A percentile compares a stretch with the other conserved stretches of the same genome.
Conservation (phyloP, 164 flowering plant genomes). For the Tetrastigma voinierianum region DNA sequence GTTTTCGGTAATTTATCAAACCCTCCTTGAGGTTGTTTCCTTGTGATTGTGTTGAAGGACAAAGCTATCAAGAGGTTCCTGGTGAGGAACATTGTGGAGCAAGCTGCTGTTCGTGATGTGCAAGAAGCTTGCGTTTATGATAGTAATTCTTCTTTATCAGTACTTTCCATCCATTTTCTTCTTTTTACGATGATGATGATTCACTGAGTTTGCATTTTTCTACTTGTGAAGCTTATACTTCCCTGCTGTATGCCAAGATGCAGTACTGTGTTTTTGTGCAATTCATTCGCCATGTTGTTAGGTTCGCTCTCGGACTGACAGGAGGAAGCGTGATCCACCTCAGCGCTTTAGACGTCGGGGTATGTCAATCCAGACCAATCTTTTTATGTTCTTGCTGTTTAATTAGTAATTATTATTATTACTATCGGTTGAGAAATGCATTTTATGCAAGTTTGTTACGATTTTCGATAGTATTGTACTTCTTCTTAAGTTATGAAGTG, state of each 20-base stretch:
- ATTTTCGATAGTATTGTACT: too few species aligned
- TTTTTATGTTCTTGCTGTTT: too few species aligned
- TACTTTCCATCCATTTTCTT: too few species aligned
- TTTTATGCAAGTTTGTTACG: too few species aligned
- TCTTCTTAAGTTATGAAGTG: too few species aligned
- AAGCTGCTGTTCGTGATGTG: constrained; percentile 94
- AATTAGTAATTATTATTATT: too few species aligned
- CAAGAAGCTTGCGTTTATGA: constrained; percentile 92
- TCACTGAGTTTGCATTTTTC: background rate
- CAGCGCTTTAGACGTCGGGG: constrained; percentile 89
- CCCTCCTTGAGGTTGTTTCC: too few species aligned
- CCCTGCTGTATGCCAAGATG: constrained; percentile 90
- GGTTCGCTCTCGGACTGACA: constrained; percentile 77
- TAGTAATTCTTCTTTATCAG: constrained; percentile 30
- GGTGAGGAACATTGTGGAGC: constrained; percentile 97
- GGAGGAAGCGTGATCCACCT: constrained; percentile 91
- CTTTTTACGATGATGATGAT: background rate
- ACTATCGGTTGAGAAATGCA: too few species aligned
- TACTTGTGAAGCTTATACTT: constrained; percentile 35
- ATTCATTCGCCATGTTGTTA: constrained; percentile 92
- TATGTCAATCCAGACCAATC: too few species aligned
- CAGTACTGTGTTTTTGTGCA: constrained; percentile 91
- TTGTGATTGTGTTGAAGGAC: constrained; percentile 39
- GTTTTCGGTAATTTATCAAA: too few species aligned
- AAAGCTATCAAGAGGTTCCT: constrained; percentile 95